Percentiles rank a stretch among this genome's conserved stretches.
Evolutionary conservation across 139 green algal species (phyloP).

Genomic region (Eudorina sp.): DNA sequence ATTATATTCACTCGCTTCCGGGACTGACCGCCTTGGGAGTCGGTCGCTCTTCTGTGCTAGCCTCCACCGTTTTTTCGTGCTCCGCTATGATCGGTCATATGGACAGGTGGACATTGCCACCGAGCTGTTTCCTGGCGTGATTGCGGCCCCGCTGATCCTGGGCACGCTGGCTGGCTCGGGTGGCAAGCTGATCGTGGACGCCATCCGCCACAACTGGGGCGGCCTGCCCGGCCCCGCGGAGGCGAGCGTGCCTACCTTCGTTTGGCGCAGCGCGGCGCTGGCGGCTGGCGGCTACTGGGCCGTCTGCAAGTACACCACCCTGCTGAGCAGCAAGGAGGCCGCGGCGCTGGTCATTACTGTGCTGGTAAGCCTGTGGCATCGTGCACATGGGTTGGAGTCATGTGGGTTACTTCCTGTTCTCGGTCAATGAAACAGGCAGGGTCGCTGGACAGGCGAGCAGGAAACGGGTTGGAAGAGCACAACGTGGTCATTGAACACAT

Average conservation of each 20-base stretch:
- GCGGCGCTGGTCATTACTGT: conserved; percentile 58
- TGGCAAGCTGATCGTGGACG: conserved; percentile 62
- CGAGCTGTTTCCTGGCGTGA: conserved; percentile 54
- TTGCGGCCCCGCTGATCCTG: conserved; percentile 63
- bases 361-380: conserved; percentile 50
- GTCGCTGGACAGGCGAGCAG: no score
- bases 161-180: conserved; percentile 64
- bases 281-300: conserved; percentile 52
- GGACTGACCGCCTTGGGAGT: no score
- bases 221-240: conserved; percentile 50
- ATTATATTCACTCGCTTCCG: no score
- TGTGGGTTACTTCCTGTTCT: no score
- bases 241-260: conserved; percentile 50
- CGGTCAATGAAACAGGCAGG: no score
- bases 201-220: conserved; percentile 44
- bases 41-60: no score
- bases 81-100: no score
- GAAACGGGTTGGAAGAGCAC: no score
- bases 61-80: no score
- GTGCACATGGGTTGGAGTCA: no score
- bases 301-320: conserved; percentile 46
- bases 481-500: no score
- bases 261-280: conserved; percentile 49
- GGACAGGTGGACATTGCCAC: conserved; percentile 53
- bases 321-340: conserved; percentile 56